Conservation (phyloP, 306 rosid species). For the Glycine latifolia region DNA sequence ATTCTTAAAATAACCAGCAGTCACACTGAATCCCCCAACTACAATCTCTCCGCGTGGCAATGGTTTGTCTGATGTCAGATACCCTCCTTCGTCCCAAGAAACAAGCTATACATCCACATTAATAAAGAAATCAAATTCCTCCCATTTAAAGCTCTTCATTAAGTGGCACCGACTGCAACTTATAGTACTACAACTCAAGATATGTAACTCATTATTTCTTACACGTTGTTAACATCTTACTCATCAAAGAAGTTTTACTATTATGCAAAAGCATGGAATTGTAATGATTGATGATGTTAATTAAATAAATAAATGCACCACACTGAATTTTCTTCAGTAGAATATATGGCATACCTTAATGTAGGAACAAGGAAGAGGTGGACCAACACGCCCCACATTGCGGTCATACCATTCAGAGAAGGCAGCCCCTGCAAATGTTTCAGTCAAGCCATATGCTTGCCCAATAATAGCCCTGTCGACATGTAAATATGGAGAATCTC, state of each 20-base stretch:
- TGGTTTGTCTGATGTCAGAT: constrained; percentile 80
- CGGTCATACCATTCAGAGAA: constrained; percentile 82
- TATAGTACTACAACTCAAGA: not conserved
- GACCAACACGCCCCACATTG: constrained; percentile 92
- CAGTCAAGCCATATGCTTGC: constrained; percentile 95
- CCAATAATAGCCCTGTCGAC: constrained; percentile 80
- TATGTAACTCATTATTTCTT: not conserved
- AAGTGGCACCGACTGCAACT: not conserved
- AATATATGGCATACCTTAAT: constrained; percentile 59
- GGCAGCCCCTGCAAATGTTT: constrained; percentile 95
- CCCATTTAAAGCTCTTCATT: not conserved
- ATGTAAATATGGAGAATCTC: constrained; percentile 3
- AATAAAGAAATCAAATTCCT: constrained; percentile 37
- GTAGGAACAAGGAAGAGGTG: constrained; percentile 85
- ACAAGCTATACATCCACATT: constrained; percentile 69
- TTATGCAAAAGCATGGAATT: not conserved
- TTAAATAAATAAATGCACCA: not conserved
- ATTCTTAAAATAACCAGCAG: constrained; percentile 89
- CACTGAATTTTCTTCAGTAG: too few species aligned
- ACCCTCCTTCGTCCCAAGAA: constrained; percentile 94
- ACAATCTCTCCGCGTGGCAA: constrained; percentile 94
- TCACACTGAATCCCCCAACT: constrained; percentile 74
- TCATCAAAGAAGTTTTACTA: not conserved
- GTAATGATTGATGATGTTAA: not conserved
- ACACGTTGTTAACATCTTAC: constrained; percentile 1